Evolutionary conservation across 2,329 filamentous ascomycete genomes (phyloP).

Genomic region (Tolypocladium endophyticum): DNA sequence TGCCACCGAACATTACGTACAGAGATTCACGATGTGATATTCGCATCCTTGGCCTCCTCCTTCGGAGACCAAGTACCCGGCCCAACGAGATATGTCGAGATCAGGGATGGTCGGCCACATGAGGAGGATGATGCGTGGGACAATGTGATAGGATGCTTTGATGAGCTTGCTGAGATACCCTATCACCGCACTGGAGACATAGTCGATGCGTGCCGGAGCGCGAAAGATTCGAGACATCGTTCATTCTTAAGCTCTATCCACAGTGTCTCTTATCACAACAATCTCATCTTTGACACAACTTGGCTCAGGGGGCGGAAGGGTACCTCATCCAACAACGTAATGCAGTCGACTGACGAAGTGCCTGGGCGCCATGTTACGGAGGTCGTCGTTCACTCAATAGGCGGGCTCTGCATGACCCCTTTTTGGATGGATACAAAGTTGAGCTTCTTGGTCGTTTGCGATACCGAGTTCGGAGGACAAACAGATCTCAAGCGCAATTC

Average conservation of each 20-base stretch:
- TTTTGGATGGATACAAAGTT: not conserved
- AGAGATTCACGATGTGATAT: not conserved
- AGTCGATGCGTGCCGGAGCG: not conserved
- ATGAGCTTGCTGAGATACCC: not conserved
- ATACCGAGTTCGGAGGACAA: not conserved
- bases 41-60: not conserved
- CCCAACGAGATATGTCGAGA: not conserved
- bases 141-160: not conserved
- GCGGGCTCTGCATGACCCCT: not conserved
- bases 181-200: not conserved
- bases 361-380: not conserved
- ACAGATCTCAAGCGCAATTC: not conserved
- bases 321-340: not conserved
- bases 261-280: not conserved
- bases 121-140: not conserved
- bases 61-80: not conserved
- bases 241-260: not conserved
- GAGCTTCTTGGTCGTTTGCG: not conserved
- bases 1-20: not conserved
- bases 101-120: not conserved
- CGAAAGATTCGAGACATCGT: not conserved
- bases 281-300: not conserved
- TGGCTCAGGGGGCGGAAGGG: not conserved
- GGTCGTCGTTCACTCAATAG: not conserved
- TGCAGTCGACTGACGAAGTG: not conserved